Evolutionary conservation across 225 moss, liverwort and hornwort species (phyloP).

Genomic region (Ulota crispa): DNA sequence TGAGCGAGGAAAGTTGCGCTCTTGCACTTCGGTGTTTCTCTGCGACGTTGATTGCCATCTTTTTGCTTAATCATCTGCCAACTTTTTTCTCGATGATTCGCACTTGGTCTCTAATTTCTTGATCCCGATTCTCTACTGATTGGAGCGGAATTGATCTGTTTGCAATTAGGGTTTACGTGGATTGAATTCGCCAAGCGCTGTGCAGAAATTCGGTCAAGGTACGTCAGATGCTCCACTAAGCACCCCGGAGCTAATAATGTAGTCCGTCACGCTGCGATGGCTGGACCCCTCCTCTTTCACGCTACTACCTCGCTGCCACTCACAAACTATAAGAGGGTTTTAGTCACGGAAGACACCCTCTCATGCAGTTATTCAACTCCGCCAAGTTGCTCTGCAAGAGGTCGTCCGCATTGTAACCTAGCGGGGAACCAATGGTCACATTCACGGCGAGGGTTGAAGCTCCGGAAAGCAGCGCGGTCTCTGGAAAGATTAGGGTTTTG

Average conservation of each 20-base stretch:
- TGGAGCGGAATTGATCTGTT: neutral
- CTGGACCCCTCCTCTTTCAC: conserved; percentile 31
- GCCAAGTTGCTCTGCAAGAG: neutral
- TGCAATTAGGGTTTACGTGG: neutral
- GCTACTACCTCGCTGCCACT: conserved; percentile 16
- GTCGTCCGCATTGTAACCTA: neutral
- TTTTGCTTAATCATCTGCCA: neutral
- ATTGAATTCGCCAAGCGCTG: neutral
- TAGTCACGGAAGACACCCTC: conserved; percentile 21
- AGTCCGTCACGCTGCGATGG: conserved; percentile 27
- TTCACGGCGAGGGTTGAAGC: conserved; percentile 27
- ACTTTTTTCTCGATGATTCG: neutral
- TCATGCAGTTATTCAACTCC: conserved; percentile 36
- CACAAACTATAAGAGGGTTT: neutral
- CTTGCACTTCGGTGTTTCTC: neutral
- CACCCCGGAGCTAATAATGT: conserved; percentile 7
- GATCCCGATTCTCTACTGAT: neutral
- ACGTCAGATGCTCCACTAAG: neutral
- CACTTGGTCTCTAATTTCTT: neutral
- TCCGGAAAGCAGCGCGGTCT: conserved; percentile 17
- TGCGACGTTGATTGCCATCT: neutral
- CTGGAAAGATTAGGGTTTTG: conserved; percentile 20
- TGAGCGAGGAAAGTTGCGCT: neutral
- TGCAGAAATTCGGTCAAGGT: neutral
- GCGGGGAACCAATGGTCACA: conserved; percentile 14